Evolutionary conservation across 805 yeast genomes (phyloP).

Genomic region (Pichia deserticola): DNA sequence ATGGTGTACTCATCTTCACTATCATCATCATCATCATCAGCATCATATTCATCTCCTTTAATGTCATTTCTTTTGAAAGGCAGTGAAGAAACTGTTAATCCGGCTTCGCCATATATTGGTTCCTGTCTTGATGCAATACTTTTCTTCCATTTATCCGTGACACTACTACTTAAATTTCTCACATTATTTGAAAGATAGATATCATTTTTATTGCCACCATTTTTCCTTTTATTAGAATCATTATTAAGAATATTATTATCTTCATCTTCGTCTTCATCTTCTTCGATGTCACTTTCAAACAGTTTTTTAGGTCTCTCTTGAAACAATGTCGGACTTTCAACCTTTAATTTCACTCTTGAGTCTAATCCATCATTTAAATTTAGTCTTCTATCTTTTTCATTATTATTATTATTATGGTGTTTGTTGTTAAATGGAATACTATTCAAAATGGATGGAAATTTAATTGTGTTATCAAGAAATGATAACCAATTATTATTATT

Average conservation of each 20-base stretch:
- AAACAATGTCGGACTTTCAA: slow-evolving; percentile 17
- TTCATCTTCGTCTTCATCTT: slow-evolving; percentile 11
- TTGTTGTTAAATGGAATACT: neutral
- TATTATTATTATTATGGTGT: neutral
- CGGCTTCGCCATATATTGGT: neutral
- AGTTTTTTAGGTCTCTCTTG: slow-evolving; percentile 14
- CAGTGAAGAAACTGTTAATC: neutral
- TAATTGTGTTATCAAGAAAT: slow-evolving; percentile 2
- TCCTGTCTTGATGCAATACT: slow-evolving; percentile 13
- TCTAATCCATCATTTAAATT: slow-evolving; percentile 1
- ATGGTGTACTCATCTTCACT: slow-evolving; percentile 15
- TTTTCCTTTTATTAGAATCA: neutral
- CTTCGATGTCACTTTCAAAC: slow-evolving; percentile 23
- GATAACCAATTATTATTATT: neutral
- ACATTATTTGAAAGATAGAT: too few species aligned
- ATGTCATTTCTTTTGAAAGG: neutral
- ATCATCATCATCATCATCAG: slow-evolving; percentile 2
- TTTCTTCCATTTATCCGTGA: slow-evolving; percentile 1
- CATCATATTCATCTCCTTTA: slow-evolving; percentile 1
- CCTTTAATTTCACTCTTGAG: slow-evolving; percentile 10
- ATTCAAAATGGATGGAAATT: slow-evolving; percentile 2
- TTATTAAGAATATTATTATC: neutral
- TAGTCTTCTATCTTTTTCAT: neutral
- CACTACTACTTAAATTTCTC: neutral
- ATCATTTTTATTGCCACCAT: too few species aligned